Percentiles rank a stretch among this genome's conserved stretches.
Conservation (phyloP, 495 filamentous ascomycete genomes). For the Cercophora sp. region DNA sequence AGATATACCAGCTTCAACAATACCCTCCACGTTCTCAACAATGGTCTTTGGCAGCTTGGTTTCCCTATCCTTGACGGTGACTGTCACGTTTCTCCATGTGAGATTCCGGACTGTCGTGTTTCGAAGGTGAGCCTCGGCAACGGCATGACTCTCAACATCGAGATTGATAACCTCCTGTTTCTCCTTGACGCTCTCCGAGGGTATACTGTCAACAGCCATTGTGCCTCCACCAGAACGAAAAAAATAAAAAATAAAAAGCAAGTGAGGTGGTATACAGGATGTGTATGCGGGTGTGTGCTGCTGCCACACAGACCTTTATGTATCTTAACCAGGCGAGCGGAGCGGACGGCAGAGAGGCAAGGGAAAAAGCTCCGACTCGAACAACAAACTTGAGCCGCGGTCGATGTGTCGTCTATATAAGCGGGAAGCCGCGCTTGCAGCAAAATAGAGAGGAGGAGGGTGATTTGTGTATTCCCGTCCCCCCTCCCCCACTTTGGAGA, state of each 20-base stretch:
- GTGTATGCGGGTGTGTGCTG: not conserved
- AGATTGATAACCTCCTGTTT: conserved; percentile 1
- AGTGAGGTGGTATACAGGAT: not conserved
- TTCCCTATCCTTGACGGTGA: conserved; percentile 64
- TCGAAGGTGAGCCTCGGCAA: conserved; percentile 30
- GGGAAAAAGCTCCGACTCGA: not conserved
- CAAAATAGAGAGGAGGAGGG: no score
- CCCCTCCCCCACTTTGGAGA: no score
- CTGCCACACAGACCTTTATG: conserved; percentile 3
- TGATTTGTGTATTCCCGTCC: no score
- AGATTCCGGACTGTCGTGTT: conserved; percentile 44
- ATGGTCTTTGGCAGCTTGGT: conserved; percentile 56
- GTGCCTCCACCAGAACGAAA: not conserved
- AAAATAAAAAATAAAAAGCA: not conserved
- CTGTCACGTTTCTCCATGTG: conserved; percentile 58
- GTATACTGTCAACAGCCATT: conserved; percentile 5
- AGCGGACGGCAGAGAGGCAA: no score
- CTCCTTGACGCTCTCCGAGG: conserved; percentile 13
- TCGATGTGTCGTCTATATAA: no score
- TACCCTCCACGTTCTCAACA: conserved; percentile 49
- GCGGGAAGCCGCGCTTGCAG: no score
- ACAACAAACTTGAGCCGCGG: no score
- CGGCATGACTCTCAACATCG: conserved; percentile 23
- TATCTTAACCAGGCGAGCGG: no score
- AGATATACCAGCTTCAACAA: conserved; percentile 44